Conservation (phyloP, 1,139 yeast genomes). For the Blastobotrys malaysiensis region DNA sequence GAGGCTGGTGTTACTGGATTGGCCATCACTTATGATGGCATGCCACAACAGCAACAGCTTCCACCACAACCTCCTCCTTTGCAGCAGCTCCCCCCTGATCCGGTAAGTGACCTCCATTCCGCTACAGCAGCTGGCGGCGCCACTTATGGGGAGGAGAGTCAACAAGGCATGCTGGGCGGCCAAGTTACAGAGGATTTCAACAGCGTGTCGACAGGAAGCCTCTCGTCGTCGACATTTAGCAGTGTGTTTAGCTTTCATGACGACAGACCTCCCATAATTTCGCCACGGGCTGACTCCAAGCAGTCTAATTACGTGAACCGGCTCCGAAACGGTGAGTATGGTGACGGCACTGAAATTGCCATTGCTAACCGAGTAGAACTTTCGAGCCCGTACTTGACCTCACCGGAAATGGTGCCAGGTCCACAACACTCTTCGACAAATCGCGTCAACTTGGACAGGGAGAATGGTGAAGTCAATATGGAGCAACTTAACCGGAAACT, state of each 20-base stretch:
- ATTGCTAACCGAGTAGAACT: not conserved
- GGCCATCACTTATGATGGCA: not conserved
- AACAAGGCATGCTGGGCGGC: not conserved
- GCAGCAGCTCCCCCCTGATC: not conserved
- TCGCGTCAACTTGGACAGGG: too few species aligned
- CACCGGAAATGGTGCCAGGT: not conserved
- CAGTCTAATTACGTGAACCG: not conserved
- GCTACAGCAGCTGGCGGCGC: too few species aligned
- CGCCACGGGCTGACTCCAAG: not conserved
- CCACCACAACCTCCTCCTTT: not conserved
- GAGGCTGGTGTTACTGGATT: not conserved
- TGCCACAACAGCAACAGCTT: too few species aligned
- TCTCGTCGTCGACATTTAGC: not conserved
- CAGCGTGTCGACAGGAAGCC: not conserved
- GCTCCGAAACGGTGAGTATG: not conserved
- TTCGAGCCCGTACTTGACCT: not conserved
- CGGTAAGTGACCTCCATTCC: not conserved
- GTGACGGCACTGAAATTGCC: not conserved
- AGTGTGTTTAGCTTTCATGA: not conserved
- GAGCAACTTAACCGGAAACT: slow-evolving; percentile 18
- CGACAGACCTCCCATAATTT: not conserved
- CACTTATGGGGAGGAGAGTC: not conserved
- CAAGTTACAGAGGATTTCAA: not conserved
- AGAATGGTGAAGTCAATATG: not conserved
- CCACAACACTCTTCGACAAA: not conserved